These are phyloP conservation scores for Cladophialophora chaetospira DNA, from an alignment of 2,329 filamentous ascomycete genomes.

Conservation along the genomic window DNA sequence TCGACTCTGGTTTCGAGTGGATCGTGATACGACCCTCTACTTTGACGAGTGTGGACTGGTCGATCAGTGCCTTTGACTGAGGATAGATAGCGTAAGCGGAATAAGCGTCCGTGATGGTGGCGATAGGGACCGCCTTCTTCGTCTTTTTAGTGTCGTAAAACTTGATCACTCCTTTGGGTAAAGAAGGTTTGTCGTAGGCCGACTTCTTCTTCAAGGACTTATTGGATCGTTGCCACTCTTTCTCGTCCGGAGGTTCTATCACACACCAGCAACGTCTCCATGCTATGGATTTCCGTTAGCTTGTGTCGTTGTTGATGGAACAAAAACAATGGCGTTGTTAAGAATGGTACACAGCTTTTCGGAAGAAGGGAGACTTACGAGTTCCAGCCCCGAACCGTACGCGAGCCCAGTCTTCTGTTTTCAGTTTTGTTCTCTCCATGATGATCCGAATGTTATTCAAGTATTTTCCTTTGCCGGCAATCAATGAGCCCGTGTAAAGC, in stretches of 20 bases:
- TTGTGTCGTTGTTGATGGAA: too few relatives aligned
- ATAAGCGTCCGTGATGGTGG: constrained; percentile 86
- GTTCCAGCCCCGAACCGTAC: constrained; percentile 95
- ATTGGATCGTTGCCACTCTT: constrained; percentile 79
- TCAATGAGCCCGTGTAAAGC: constrained; percentile 92
- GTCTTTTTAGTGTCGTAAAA: constrained; percentile 94
- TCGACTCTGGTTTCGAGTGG: constrained; percentile 74
- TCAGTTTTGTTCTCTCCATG: constrained; percentile 76
- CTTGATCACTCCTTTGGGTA: constrained; percentile 84
- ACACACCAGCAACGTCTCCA: constrained; percentile 98
- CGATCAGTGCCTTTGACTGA: constrained; percentile 88
- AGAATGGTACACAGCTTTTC: too few relatives aligned
- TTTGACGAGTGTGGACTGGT: constrained; percentile 91
- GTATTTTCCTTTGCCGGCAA: constrained; percentile 87
- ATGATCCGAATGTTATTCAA: constrained; percentile 90
- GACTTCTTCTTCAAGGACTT: constrained; percentile 82
- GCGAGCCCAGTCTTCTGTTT: constrained; percentile 88
- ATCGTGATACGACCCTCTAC: constrained; percentile 89
- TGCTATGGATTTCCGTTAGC: too few relatives aligned
- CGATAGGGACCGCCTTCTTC: constrained; percentile 88
- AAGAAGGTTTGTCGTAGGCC: constrained; percentile 73
- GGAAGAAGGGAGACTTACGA: too few relatives aligned
- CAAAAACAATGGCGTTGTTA: too few relatives aligned
- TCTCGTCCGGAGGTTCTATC: constrained; percentile 88
- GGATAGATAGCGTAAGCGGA: constrained; percentile 95